Evolutionary conservation across 1,284 basidiomycete genomes (phyloP), one percentile per base, ranked within the genome.

Genomic region (Apiotrichum veenhuisii): DNA sequence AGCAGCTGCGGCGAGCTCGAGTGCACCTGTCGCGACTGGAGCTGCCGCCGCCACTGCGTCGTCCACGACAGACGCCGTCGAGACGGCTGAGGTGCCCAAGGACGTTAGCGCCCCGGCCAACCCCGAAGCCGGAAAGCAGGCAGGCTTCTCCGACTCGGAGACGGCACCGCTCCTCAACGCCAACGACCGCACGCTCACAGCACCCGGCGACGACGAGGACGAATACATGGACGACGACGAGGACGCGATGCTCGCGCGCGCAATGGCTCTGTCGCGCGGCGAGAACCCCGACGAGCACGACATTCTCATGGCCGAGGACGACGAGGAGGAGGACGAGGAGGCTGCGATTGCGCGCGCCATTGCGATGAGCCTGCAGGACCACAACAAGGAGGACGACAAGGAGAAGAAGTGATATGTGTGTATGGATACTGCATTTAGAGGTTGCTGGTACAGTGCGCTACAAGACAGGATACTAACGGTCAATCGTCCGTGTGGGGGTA

Each of bases 291-390:
- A 65, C 34, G 69, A 62, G 23, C 70, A 68, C 12, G 75, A 74
- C 57, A 69, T 73, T 12, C 64, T 66, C 23, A 76, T 75, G 64
- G 73, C 57, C 23, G 68, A 68, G 30, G 70, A 61, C 0, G 74
- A 70, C n/a, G 68, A 73, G 34, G 73, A 30, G 5, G 72, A 59
- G 50, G 56, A 78, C 57, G 83, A 85, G 63, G 84, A 84, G 57
- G 83, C 82, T 57, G 84, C 81, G 54, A 85, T 87, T 64, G 81
- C 82, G 49, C 74, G 80, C 44, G 85, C 85, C 17, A 86, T 85
- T 55, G 82, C 81, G 66, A 82, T 85, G 82, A 82, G 80, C 66
- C 74, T 82, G 74, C 74, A 80, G 65, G 72, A 80, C 50, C 68
- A 70, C 34, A 59, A 67, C 49, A 63, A 66, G 52, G 59, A 67